Percentiles rank a stretch among this genome's conserved stretches.
Conservation (phyloP, 306 rosid genomes). For the Crataegus laevigata region DNA sequence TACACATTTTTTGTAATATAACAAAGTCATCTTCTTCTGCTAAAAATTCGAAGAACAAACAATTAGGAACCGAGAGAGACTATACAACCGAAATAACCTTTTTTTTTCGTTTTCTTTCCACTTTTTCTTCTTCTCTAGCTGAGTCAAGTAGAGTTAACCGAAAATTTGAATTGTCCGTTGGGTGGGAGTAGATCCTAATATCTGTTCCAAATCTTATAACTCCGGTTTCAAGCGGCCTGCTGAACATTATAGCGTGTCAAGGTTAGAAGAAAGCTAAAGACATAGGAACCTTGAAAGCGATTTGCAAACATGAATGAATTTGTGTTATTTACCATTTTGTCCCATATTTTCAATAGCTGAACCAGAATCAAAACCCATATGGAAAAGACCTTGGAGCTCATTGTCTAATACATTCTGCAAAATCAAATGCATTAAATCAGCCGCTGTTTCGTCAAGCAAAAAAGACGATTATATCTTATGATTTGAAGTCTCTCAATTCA, state of each 20-base stretch:
- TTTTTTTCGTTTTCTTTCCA: neutral
- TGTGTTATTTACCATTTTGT: conserved; percentile 55
- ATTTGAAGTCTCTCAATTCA: conserved; percentile 7
- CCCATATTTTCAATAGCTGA: conserved; percentile 64
- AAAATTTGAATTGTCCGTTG: conserved; percentile 30
- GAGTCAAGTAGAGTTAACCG: conserved; percentile 47
- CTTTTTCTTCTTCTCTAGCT: conserved; percentile 13
- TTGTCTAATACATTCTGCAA: conserved; percentile 62
- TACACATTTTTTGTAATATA: conserved; percentile 30
- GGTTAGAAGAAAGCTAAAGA: conserved; percentile 4
- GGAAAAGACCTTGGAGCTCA: conserved; percentile 75
- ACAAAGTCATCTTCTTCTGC: conserved; percentile 68
- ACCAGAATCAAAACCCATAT: conserved; percentile 72
- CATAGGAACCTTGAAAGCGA: neutral
- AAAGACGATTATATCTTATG: neutral
- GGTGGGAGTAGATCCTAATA: conserved; percentile 15
- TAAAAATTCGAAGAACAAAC: conserved; percentile 75
- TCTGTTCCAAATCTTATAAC: conserved; percentile 29
- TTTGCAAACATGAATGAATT: conserved; percentile 9
- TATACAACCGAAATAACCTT: conserved; percentile 50
- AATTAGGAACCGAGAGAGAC: conserved; percentile 60
- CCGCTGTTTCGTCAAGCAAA: conserved; percentile 12
- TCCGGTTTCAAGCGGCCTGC: conserved; percentile 76
- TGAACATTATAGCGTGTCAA: conserved; percentile 16
- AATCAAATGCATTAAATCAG: neutral